Conservation (phyloP, 176 grass and related monocot species). For the Lolium multiflorum region DNA sequence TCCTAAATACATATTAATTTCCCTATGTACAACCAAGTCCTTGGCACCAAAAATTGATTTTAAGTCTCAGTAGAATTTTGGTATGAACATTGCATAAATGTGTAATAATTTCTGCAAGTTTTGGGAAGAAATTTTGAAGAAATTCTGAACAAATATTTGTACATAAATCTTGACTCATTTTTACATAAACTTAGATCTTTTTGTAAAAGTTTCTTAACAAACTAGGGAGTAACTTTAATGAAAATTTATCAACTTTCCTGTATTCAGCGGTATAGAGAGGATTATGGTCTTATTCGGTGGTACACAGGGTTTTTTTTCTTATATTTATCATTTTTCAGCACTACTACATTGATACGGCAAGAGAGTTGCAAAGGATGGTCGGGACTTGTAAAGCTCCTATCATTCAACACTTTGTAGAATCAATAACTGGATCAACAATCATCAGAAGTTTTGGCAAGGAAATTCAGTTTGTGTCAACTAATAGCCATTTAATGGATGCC, state of each 20-base stretch:
- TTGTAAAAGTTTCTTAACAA: not conserved
- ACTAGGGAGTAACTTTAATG: not conserved
- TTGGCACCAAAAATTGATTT: not conserved
- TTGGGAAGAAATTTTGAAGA: no score
- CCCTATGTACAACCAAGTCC: not conserved
- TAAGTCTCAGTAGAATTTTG: not conserved
- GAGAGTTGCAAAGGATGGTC: slow-evolving; percentile 66
- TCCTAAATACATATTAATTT: not conserved
- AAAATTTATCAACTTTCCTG: not conserved
- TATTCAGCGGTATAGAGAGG: not conserved
- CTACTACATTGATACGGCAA: slow-evolving; percentile 73
- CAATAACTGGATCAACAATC: slow-evolving; percentile 38
- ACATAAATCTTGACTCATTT: not conserved
- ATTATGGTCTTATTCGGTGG: not conserved
- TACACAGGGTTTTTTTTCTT: not conserved
- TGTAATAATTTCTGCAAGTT: not conserved
- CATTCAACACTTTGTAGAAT: slow-evolving; percentile 79
- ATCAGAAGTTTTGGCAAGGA: slow-evolving; percentile 26
- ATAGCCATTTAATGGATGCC: slow-evolving; percentile 19
- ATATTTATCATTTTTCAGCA: slow-evolving; percentile 46
- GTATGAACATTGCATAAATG: not conserved
- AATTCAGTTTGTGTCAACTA: slow-evolving; percentile 16
- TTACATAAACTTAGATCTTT: not conserved
- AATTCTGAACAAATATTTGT: not conserved
- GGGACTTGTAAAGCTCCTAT: slow-evolving; percentile 84